A percentile compares a stretch with the other conserved stretches of the same genome.
These are phyloP conservation scores for Scheffersomyces lignosus DNA, from an alignment of 805 yeast genomes.

Conservation along the genomic window DNA sequence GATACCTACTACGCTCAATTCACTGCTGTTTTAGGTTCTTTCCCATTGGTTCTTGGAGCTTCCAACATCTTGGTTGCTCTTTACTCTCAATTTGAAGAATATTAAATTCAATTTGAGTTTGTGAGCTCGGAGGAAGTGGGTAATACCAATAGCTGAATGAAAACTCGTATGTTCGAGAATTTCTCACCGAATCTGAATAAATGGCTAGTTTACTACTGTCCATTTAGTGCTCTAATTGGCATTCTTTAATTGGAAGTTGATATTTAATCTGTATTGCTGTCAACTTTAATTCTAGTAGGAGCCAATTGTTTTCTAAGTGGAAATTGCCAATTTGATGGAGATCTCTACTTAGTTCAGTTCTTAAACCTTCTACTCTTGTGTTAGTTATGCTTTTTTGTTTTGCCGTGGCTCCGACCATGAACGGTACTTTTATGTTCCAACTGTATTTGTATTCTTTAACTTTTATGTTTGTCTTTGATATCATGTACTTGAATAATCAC, in stretches of 20 bases:
- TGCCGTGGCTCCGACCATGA: neutral
- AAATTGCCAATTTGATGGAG: too few species aligned
- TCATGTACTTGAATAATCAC: constrained; percentile 2
- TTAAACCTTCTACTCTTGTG: constrained; percentile 8
- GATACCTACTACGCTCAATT: constrained; percentile 40
- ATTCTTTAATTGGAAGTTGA: too few species aligned
- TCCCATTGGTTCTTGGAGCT: constrained; percentile 47
- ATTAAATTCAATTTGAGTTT: constrained; percentile 20
- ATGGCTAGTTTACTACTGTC: too few species aligned
- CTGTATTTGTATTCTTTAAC: neutral
- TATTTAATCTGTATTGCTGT: too few species aligned
- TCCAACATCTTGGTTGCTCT: constrained; percentile 49
- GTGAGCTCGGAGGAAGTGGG: too few species aligned
- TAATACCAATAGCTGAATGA: too few species aligned
- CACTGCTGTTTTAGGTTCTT: constrained; percentile 41
- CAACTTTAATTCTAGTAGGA: too few species aligned
- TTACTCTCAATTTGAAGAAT: constrained; percentile 52
- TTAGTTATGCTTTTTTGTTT: constrained; percentile 1
- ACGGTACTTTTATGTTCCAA: constrained; percentile 1
- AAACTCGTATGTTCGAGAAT: too few species aligned
- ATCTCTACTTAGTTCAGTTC: too few species aligned
- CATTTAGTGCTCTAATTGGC: too few species aligned
- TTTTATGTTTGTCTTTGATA: neutral
- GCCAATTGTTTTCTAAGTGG: too few species aligned
- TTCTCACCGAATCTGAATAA: too few species aligned